Conservation (phyloP, 2,329 filamentous ascomycete genomes). For the Penicillium crustosum region DNA sequence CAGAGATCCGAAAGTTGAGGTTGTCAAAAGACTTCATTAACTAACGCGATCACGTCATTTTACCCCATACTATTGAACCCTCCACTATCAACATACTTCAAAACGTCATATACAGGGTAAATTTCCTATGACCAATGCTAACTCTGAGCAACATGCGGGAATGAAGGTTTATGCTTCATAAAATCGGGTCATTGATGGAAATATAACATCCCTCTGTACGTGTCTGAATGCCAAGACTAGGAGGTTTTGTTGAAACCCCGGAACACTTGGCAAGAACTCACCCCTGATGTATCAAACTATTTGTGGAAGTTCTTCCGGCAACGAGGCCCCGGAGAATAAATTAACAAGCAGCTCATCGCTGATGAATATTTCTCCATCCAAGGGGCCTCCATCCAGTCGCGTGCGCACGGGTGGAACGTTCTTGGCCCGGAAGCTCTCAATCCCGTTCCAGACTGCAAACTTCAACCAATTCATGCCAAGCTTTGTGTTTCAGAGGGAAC, state of each 20-base stretch:
- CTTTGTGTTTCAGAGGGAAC: background rate
- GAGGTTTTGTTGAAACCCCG: constrained; percentile 8
- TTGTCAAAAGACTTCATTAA: background rate
- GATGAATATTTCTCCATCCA: background rate
- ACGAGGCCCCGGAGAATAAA: background rate
- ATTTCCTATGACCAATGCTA: background rate
- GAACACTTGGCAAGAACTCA: constrained; percentile 10
- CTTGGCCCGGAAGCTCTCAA: background rate
- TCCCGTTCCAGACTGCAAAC: background rate
- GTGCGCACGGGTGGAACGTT: background rate
- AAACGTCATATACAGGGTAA: no score
- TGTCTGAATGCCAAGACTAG: constrained; percentile 11
- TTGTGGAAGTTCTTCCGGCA: constrained; percentile 12
- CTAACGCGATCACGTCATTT: constrained; percentile 1
- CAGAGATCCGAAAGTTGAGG: background rate
- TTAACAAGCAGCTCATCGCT: background rate
- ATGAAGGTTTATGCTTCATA: background rate
- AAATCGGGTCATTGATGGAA: constrained; percentile 13
- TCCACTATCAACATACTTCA: background rate
- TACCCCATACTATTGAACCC: background rate
- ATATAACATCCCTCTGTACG: constrained; percentile 6
- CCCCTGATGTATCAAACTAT: constrained; percentile 1
- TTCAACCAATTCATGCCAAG: constrained; percentile 11
- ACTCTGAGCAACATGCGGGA: background rate
- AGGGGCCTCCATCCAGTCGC: background rate